phyloP scores from a whole-genome alignment of 2,329 filamentous ascomycete species.

The Peltaster fructicola region DNA sequence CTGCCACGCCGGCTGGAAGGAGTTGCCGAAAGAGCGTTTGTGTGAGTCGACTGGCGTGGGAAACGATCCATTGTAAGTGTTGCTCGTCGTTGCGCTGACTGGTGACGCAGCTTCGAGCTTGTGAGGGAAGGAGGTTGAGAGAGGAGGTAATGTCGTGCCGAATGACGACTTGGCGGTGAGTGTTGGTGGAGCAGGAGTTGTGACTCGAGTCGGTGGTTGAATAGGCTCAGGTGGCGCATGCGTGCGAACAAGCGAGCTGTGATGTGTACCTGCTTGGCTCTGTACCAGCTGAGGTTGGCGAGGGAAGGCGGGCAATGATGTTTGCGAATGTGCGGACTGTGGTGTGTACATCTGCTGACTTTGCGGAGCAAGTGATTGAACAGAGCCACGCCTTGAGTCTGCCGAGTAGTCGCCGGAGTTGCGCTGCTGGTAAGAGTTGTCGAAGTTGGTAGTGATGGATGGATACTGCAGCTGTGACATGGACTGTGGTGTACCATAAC shows the following conservation, averaged over 20 bases:
- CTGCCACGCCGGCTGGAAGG: slow-evolving; percentile 22
- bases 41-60: slow-evolving; percentile 17
- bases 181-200: slow-evolving; percentile 8
- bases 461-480: too few species aligned
- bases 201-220: slow-evolving; percentile 11
- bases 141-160: slow-evolving; percentile 23
- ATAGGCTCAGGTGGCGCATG: slow-evolving; percentile 12
- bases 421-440: too few species aligned
- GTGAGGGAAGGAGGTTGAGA: slow-evolving; percentile 22
- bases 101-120: slow-evolving; percentile 29
- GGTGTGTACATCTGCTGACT: too few species aligned
- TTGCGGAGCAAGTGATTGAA: too few species aligned
- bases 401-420: slow-evolving; percentile 2
- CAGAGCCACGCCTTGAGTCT: slow-evolving; percentile 4
- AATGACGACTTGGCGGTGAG: slow-evolving; percentile 6
- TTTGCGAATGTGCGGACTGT: too few species aligned
- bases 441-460: too few species aligned
- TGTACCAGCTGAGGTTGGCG: slow-evolving; percentile 9
- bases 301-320: too few species aligned
- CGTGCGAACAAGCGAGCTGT: too few species aligned
- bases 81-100: slow-evolving; percentile 16
- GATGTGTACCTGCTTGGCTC: slow-evolving; percentile 8
- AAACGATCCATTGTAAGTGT: slow-evolving; percentile 6
- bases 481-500: too few species aligned
- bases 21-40: slow-evolving; percentile 29